Evolutionary conservation across 345 rosid species (phyloP).

Genomic region (Hypericum androsaemum): DNA sequence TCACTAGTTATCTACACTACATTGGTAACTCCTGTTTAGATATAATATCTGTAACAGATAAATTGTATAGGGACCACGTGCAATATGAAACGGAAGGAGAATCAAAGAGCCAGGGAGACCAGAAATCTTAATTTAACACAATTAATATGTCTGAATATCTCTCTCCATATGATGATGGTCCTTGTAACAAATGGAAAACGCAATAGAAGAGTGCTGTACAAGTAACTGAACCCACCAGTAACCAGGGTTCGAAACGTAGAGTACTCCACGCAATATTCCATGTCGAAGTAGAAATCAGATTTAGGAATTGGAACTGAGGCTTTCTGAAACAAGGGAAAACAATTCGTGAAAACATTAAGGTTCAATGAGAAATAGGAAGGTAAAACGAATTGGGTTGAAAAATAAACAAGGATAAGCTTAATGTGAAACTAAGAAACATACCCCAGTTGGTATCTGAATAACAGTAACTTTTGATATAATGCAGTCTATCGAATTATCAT

Average conservation of each 20-base stretch:
- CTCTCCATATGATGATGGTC: not conserved
- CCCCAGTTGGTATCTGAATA: constrained; percentile 43
- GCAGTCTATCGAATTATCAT: constrained; percentile 83
- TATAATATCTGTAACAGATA: no score
- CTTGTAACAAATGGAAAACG: not conserved
- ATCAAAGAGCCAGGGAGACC: no score
- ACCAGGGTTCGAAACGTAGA: constrained; percentile 62
- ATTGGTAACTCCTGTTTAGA: no score
- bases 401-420: constrained; percentile 3
- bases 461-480: constrained; percentile 61
- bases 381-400: not conserved
- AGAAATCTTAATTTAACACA: no score
- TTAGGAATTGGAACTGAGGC: constrained; percentile 21
- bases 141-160: no score
- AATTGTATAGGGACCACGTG: no score
- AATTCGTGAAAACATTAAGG: not conserved
- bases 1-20: no score
- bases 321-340: constrained; percentile 38
- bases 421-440: constrained; percentile 22
- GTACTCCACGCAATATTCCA: constrained; percentile 86
- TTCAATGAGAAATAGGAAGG: constrained; percentile 1
- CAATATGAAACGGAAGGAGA: no score
- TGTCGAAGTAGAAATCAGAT: constrained; percentile 71
- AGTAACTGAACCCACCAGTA: constrained; percentile 32
- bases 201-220: constrained; percentile 6